phyloP scores from a whole-genome alignment of 73 alveolate species.

The Paramecium pentaurelia region DNA sequence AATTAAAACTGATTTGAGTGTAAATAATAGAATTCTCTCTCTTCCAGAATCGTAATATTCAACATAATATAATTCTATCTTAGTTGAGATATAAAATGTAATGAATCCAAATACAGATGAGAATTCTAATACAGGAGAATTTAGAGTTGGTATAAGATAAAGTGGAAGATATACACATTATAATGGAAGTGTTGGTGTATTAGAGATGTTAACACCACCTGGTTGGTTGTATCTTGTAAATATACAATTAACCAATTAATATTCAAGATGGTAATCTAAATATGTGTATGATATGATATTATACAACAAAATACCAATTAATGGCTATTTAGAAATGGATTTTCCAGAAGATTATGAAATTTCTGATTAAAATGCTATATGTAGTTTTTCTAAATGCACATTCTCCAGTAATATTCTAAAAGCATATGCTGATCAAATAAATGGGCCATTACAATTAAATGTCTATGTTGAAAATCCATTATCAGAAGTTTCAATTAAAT shows the following conservation, averaged over 20 bases:
- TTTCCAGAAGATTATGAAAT: slow-evolving; percentile 39
- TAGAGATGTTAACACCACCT: slow-evolving; percentile 60
- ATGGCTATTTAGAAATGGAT: slow-evolving; percentile 17
- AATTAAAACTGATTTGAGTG: neutral
- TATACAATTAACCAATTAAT: neutral
- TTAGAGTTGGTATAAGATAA: slow-evolving; percentile 7
- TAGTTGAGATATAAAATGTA: neutral
- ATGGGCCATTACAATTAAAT: neutral
- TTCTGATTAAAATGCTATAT: neutral
- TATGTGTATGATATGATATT: slow-evolving; percentile 6
- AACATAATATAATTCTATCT: neutral
- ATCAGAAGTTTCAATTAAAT: slow-evolving; percentile 23
- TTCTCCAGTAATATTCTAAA: neutral
- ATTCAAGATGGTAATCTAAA: slow-evolving; percentile 41
- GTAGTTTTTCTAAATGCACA: neutral
- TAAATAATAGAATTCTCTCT: neutral
- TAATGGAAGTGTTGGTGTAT: slow-evolving; percentile 45
- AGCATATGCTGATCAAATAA: neutral
- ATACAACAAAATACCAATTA: slow-evolving; percentile 30
- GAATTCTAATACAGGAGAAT: slow-evolving; percentile 53
- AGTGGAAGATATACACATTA: neutral
- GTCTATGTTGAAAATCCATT: slow-evolving; percentile 56
- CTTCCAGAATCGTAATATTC: neutral
- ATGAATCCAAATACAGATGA: slow-evolving; percentile 46
- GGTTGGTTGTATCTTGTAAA: slow-evolving; percentile 40